Evolutionary conservation across 208 protist genomes (phyloP).

Genomic region (Balamuthia mandrillaris): DNA sequence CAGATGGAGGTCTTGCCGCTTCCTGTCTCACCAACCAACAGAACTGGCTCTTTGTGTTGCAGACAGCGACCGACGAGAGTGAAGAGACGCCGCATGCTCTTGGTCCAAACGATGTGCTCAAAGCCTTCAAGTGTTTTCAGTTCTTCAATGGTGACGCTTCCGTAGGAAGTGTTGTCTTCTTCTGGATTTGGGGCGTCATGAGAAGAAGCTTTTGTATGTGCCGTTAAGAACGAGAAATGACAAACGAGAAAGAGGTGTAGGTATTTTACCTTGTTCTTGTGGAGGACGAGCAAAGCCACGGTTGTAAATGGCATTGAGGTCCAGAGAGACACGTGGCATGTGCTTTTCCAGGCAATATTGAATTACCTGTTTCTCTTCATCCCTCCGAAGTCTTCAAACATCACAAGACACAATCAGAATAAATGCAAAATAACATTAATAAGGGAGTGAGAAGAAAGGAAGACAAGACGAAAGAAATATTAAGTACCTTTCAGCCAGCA

Average conservation of each 20-base stretch:
- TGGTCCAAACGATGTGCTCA: slow-evolving; percentile 89
- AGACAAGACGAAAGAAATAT: too few relatives aligned
- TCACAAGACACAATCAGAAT: too few relatives aligned
- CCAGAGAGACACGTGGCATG: too few relatives aligned
- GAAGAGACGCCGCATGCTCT: slow-evolving; percentile 90
- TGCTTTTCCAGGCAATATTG: slow-evolving; percentile 55
- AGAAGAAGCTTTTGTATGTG: too few relatives aligned
- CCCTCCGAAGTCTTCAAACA: slow-evolving; percentile 88
- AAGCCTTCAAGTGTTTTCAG: not conserved
- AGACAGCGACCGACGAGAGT: slow-evolving; percentile 80
- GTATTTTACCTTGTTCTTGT: too few relatives aligned
- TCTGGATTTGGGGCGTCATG: not conserved
- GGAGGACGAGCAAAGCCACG: too few relatives aligned
- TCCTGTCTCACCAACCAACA: slow-evolving; percentile 98
- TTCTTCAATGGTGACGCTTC: not conserved
- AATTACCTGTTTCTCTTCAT: slow-evolving; percentile 90
- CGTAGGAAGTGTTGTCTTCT: too few relatives aligned
- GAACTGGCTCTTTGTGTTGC: slow-evolving; percentile 82
- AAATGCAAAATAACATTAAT: too few relatives aligned
- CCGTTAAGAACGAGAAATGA: too few relatives aligned
- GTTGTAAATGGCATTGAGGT: too few relatives aligned
- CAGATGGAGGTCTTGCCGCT: slow-evolving; percentile 97
- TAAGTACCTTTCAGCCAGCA: slow-evolving; percentile 98
- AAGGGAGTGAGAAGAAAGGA: too few relatives aligned
- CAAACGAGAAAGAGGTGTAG: too few relatives aligned